A percentile compares a stretch with the other conserved stretches of the same genome.
Evolutionary conservation across 257 asterid genomes (phyloP).

Genomic region (Pogostemon cablin): DNA sequence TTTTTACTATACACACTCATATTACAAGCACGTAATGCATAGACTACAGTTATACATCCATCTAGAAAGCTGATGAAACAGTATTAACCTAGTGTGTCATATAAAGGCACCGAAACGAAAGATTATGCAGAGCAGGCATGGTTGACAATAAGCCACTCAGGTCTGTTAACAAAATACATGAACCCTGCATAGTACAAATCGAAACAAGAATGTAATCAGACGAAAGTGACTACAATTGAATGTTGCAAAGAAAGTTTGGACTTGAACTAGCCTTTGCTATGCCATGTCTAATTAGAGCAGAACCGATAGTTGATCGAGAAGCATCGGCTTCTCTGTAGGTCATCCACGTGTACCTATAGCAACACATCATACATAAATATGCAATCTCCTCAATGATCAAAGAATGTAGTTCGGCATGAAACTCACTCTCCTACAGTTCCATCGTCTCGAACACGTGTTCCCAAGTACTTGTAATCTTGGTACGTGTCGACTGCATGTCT

Average conservation of each 20-base stretch:
- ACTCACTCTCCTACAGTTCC: slow-evolving; percentile 75
- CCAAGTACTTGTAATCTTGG: slow-evolving; percentile 57
- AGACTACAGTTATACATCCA: too few species aligned
- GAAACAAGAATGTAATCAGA: slow-evolving; percentile 20
- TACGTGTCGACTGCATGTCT: slow-evolving; percentile 53
- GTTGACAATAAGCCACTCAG: slow-evolving; percentile 72
- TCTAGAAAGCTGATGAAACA: background rate
- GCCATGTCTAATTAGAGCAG: slow-evolving; percentile 55
- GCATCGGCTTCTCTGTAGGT: slow-evolving; percentile 66
- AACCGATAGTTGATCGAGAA: slow-evolving; percentile 71
- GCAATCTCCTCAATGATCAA: background rate
- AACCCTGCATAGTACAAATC: slow-evolving; percentile 48
- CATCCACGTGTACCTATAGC: slow-evolving; percentile 70
- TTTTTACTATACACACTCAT: too few species aligned
- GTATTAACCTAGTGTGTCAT: slow-evolving; percentile 70
- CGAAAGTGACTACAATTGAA: background rate
- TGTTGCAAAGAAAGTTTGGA: background rate
- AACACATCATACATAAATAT: slow-evolving; percentile 21
- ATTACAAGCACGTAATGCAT: too few species aligned
- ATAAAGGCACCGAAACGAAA: slow-evolving; percentile 63
- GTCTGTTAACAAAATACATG: slow-evolving; percentile 66
- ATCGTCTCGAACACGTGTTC: slow-evolving; percentile 58
- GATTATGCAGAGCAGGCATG: slow-evolving; percentile 84
- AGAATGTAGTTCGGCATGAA: slow-evolving; percentile 12
- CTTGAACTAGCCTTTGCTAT: slow-evolving; percentile 49